Conservation (phyloP, 805 yeast genomes). For the Vanderwaltozyma yarrowii region DNA sequence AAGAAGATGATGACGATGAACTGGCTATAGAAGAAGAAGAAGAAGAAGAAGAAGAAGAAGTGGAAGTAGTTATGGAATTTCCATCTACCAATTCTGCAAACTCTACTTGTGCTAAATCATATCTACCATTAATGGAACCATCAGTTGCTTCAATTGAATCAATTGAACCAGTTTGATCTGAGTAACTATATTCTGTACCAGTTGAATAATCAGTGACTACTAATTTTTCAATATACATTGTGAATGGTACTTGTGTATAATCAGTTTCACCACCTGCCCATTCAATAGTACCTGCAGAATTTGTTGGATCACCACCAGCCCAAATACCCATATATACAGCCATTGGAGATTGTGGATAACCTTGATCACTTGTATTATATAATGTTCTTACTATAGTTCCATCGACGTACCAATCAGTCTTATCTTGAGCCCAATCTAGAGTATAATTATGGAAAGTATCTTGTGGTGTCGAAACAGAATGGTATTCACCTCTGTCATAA, state of each 20-base stretch:
- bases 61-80: conserved; percentile 8
- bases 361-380: conserved; percentile 42
- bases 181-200: conserved; percentile 47
- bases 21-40: too few species aligned
- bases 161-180: conserved; percentile 50
- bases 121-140: conserved; percentile 56
- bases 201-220: conserved; percentile 60
- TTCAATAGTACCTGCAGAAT: conserved; percentile 56
- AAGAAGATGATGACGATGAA: conserved; percentile 2
- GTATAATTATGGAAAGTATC: conserved; percentile 62
- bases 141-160: conserved; percentile 44
- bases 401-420: conserved; percentile 61
- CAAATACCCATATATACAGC: conserved; percentile 55
- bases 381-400: conserved; percentile 60
- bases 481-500: conserved; percentile 72
- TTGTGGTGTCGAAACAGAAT: conserved; percentile 45
- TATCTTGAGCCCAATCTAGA: conserved; percentile 68
- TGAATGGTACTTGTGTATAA: conserved; percentile 54
- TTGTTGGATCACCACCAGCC: conserved; percentile 72
- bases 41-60: conserved; percentile 7
- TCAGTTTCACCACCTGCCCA: conserved; percentile 79
- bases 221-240: conserved; percentile 51
- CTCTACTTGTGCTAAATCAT: conserved; percentile 33
- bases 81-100: conserved; percentile 26
- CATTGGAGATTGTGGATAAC: conserved; percentile 92